Evolutionary conservation across 2,329 filamentous ascomycete genomes (phyloP), one percentile per base, ranked within the genome.

Genomic region (Lasiodiplodia theobromae): DNA sequence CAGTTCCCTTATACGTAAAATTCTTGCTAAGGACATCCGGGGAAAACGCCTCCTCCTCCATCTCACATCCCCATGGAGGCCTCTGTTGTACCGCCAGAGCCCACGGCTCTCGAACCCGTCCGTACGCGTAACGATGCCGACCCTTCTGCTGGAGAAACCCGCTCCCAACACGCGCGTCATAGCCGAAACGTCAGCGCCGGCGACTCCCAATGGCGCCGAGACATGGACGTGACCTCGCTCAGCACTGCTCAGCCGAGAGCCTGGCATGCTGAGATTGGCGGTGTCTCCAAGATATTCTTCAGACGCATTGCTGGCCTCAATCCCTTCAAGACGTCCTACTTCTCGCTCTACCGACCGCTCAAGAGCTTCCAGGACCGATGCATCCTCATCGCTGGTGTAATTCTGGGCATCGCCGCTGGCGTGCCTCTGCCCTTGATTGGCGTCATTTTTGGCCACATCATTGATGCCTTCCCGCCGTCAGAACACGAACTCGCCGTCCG

Each of bases 401-500:
- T 81, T 6, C 74, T 80, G 25, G 77, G 79, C 10, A 71, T 80
- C n/a, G 77, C 76, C 28, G 80, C 81, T 21, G 81, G 81, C 11
- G 73, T 79, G 12, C 81, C 81, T 1, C 70, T 82, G 7, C 81
- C 81, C 7, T 70, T 82, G 34, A 82, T 82, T 62, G 80, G 79
- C 4, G 76, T 81, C 57, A 81, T 85, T 23, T 82, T 85, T 54
- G 82, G 82, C 44, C 78, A 82, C 66, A 82, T 86, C 67, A 85
- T 85, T 75, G 82, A 84, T 70, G 76, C 79, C 28, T 86, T 86
- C 67, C 85, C 84, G 44, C 85, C 84, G 1, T 71, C 77, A 38
- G 79, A 83, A 71, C 75, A 82, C 66, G 82, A 82, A 62, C 75
- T 86, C 2, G 74, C 73, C 18, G 72, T 72, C 4, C 74, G 81